Conservation (phyloP, 805 yeast species). For the Starmera quercuum region DNA sequence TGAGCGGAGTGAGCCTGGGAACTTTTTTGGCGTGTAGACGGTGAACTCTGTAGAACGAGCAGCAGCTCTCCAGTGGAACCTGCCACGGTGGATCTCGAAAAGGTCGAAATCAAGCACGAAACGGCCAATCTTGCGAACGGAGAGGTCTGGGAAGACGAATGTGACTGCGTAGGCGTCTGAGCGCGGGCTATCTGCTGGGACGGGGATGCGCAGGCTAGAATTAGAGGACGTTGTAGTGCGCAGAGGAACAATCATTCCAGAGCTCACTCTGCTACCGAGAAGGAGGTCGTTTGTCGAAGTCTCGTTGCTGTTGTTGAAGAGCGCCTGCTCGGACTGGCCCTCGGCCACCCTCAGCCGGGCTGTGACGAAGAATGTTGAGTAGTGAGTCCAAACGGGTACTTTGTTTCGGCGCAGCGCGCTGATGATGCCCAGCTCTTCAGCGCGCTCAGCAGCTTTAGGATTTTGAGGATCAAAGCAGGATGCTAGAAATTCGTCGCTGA, state of each 20-base stretch:
- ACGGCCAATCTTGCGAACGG: conserved; percentile 20
- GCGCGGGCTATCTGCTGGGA: conserved; percentile 10
- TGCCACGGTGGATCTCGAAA: conserved; percentile 19
- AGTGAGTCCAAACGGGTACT: conserved; percentile 19
- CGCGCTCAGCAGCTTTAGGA: conserved; percentile 9
- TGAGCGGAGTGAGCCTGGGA: conserved; percentile 22
- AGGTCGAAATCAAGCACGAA: conserved; percentile 19
- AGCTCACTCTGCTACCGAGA: conserved; percentile 16
- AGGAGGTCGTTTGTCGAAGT: conserved; percentile 12
- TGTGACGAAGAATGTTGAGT: conserved; percentile 19
- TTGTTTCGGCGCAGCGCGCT: conserved; percentile 8
- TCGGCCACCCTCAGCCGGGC: conserved; percentile 9
- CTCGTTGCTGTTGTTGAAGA: conserved; percentile 3
- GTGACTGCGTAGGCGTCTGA: conserved; percentile 18
- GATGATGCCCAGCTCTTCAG: conserved; percentile 14
- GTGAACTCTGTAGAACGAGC: conserved; percentile 15
- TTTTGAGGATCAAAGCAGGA: conserved; percentile 4
- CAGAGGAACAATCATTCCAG: conserved; percentile 18
- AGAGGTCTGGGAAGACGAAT: conserved; percentile 24
- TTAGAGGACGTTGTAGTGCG: conserved; percentile 8
- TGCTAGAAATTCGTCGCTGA: conserved; percentile 1
- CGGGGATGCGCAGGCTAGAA: conserved; percentile 4
- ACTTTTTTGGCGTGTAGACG: conserved; percentile 24
- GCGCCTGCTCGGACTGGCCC: conserved; percentile 5
- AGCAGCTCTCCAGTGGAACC: conserved; percentile 13